phyloP scores from a whole-genome alignment of 495 filamentous ascomycete genomes.

The Penicillium lividum region DNA sequence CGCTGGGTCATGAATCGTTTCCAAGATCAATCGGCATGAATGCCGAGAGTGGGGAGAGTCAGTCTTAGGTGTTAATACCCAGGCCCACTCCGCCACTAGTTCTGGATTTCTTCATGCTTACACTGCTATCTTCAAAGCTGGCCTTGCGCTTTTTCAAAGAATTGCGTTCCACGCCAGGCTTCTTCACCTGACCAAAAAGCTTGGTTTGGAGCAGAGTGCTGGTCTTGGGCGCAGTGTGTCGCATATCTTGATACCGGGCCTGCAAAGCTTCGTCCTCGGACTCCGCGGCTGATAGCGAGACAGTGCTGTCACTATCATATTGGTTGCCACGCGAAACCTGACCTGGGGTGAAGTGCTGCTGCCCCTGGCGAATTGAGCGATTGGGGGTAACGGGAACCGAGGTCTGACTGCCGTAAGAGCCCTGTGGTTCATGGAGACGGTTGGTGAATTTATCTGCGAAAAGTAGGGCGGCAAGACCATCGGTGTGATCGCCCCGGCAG shows the following conservation, averaged over 20 bases:
- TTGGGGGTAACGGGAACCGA: conserved; percentile 78
- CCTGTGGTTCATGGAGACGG: conserved; percentile 39
- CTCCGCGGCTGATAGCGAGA: conserved; percentile 74
- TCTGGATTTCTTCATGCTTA: conserved; percentile 61
- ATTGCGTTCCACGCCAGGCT: conserved; percentile 47
- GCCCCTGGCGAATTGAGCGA: conserved; percentile 43
- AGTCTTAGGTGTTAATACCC: conserved; percentile 56
- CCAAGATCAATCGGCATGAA: conserved; percentile 6
- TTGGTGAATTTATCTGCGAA: conserved; percentile 73
- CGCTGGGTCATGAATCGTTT: conserved; percentile 32
- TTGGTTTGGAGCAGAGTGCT: conserved; percentile 60
- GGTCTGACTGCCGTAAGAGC: conserved; percentile 42
- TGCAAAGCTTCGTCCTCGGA: conserved; percentile 51
- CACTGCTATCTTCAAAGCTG: conserved; percentile 43
- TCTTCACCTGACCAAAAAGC: conserved; percentile 67
- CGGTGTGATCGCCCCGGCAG: conserved; percentile 44
- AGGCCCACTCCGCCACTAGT: conserved; percentile 59
- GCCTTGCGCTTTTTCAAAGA: conserved; percentile 59
- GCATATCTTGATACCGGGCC: conserved; percentile 17
- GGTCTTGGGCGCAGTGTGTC: conserved; percentile 36
- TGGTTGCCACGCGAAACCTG: conserved; percentile 51
- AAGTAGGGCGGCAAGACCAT: conserved; percentile 75
- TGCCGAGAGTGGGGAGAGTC: conserved; percentile 24
- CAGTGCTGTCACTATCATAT: conserved; percentile 79
- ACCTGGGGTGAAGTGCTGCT: conserved; percentile 57